A percentile compares a stretch with the other conserved stretches of the same genome.
Conservation (phyloP, 805 yeast genomes). For the Komagataella pastoris region DNA sequence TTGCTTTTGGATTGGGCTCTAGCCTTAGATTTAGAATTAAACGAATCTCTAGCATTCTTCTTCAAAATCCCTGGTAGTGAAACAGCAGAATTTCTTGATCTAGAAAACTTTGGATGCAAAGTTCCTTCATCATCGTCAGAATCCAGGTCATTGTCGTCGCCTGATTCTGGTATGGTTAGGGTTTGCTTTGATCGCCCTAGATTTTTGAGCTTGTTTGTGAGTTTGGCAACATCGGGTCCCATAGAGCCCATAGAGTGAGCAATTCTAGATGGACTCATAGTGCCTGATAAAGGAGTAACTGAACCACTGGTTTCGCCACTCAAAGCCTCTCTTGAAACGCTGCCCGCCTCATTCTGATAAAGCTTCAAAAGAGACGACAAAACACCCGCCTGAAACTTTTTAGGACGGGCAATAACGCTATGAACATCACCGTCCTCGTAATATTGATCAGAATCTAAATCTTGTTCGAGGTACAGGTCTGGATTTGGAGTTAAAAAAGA, state of each 20-base stretch:
- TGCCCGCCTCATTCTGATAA: constrained; percentile 33
- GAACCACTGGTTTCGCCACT: not conserved
- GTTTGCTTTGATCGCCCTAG: not conserved
- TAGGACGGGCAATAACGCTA: constrained; percentile 18
- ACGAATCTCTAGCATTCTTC: not conserved
- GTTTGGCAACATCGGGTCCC: not conserved
- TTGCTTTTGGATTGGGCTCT: not conserved
- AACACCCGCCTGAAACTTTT: constrained; percentile 72
- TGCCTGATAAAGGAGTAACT: not conserved
- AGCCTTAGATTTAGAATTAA: not conserved
- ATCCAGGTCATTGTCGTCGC: constrained; percentile 8
- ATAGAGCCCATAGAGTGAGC: not conserved
- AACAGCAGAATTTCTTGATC: constrained; percentile 1
- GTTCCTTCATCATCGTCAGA: constrained; percentile 2
- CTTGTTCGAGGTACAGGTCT: not conserved
- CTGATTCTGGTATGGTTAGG: constrained; percentile 1
- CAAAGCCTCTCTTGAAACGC: not conserved
- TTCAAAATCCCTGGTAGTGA: not conserved
- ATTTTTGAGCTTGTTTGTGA: not conserved
- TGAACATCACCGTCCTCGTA: not conserved
- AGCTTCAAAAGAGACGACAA: constrained; percentile 63
- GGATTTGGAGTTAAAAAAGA: constrained; percentile 1
- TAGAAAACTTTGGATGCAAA: not conserved
- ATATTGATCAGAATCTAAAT: not conserved
- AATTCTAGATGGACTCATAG: not conserved